phyloP scores from a whole-genome alignment of 78 protist species.

The Dictyostelium discoideum region DNA sequence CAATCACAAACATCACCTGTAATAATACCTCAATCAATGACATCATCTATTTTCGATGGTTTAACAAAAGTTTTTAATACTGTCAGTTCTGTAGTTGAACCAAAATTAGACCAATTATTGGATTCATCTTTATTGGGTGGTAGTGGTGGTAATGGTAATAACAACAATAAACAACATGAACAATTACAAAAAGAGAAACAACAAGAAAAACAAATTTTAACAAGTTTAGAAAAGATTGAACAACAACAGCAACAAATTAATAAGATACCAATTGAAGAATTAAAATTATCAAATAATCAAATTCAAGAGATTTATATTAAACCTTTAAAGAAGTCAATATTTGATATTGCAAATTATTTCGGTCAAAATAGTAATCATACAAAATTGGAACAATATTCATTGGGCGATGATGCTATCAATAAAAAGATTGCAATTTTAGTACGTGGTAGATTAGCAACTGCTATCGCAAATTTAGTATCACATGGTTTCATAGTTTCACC shows the following conservation, averaged over 20 bases:
- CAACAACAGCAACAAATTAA: constrained; percentile 3
- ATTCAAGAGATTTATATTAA: neutral
- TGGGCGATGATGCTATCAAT: constrained; percentile 35
- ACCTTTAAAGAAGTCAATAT: constrained; percentile 8
- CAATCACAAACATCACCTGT: constrained; percentile 2
- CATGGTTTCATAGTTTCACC: constrained; percentile 33
- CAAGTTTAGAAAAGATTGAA: neutral
- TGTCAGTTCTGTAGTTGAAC: neutral
- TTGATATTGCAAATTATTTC: constrained; percentile 36
- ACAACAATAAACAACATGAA: neutral
- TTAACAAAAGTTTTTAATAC: neutral
- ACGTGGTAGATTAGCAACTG: constrained; percentile 46
- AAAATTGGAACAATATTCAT: neutral
- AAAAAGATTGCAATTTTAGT: constrained; percentile 15
- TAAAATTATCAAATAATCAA: neutral
- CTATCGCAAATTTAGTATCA: constrained; percentile 53
- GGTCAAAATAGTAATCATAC: constrained; percentile 19
- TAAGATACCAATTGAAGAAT: neutral
- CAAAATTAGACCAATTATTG: neutral
- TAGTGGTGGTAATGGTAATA: neutral
- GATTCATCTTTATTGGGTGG: neutral
- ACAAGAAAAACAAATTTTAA: neutral
- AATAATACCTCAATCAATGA: constrained; percentile 3
- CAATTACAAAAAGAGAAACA: neutral
- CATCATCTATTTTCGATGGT: neutral